Percentiles rank a stretch among this genome's conserved stretches.
These are phyloP conservation scores for Liriodendron chinense DNA, from an alignment of 164 flowering plant genomes.

Conservation along the genomic window DNA sequence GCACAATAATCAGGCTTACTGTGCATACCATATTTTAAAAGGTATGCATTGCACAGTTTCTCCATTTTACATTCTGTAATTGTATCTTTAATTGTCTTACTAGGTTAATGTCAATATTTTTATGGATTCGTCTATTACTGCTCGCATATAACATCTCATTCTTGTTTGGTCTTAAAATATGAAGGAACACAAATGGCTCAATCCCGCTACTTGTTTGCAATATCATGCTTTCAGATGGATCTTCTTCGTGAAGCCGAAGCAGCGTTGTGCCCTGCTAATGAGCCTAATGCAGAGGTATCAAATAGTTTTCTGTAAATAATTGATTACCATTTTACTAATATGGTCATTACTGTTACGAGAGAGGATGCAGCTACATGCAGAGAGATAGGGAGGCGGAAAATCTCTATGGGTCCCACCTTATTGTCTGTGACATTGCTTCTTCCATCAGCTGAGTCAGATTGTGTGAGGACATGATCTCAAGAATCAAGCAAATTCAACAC, in stretches of 20 bases:
- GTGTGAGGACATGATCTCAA: too few species aligned
- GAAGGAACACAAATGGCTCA: slow-evolving; percentile 86
- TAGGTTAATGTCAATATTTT: not conserved
- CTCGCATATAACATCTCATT: slow-evolving; percentile 18
- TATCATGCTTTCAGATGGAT: slow-evolving; percentile 96
- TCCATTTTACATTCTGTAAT: not conserved
- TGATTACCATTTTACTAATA: not conserved
- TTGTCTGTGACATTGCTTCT: not conserved
- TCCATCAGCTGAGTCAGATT: too few species aligned
- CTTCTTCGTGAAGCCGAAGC: slow-evolving; percentile 88
- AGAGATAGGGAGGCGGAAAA: too few species aligned
- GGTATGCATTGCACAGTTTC: slow-evolving; percentile 37
- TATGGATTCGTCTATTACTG: not conserved
- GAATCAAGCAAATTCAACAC: too few species aligned
- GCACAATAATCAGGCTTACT: slow-evolving; percentile 80
- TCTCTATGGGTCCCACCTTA: not conserved
- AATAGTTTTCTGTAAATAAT: not conserved
- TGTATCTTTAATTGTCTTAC: not conserved
- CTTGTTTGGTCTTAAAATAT: slow-evolving; percentile 18
- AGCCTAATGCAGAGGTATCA: slow-evolving; percentile 73
- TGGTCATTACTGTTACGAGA: not conserved
- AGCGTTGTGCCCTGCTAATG: slow-evolving; percentile 66
- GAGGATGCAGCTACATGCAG: too few species aligned
- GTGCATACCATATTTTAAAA: slow-evolving; percentile 87
- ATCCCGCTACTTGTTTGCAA: slow-evolving; percentile 97